Percentiles rank a stretch among this genome's conserved stretches.
phyloP scores from a whole-genome alignment of 2,329 filamentous ascomycete genomes.

The Corniculantispora saksenae region DNA sequence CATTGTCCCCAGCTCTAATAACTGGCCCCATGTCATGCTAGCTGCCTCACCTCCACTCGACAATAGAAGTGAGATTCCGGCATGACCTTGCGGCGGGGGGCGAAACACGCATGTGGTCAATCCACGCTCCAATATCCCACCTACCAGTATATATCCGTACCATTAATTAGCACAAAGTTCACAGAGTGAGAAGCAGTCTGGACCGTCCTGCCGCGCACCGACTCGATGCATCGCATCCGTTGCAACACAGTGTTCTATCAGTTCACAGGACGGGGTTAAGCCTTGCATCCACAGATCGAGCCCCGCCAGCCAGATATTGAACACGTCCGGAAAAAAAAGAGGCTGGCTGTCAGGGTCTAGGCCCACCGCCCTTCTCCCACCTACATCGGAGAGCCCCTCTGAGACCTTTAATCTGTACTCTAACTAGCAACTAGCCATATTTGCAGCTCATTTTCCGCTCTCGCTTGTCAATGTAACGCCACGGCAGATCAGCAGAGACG shows the following conservation, averaged over 20 bases:
- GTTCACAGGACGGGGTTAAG: background rate
- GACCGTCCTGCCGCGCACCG: too few relatives aligned
- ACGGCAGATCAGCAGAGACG: background rate
- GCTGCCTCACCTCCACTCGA: background rate
- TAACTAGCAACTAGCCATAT: background rate
- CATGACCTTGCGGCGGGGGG: background rate
- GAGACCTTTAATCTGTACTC: background rate
- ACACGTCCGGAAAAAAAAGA: background rate
- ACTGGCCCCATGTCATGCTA: background rate
- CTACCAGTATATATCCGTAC: too few relatives aligned
- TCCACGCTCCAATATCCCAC: background rate
- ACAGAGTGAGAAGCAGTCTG: background rate
- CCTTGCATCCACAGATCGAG: constrained; percentile 4
- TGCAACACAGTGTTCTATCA: background rate
- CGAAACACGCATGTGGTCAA: background rate
- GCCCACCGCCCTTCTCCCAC: background rate
- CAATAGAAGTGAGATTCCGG: background rate
- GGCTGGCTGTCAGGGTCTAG: background rate
- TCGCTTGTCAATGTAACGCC: background rate
- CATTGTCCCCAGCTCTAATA: background rate
- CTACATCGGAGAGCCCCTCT: background rate
- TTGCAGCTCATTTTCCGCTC: background rate
- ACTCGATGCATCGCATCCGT: too few relatives aligned
- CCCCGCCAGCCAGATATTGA: background rate
- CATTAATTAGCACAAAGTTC: background rate